These are phyloP conservation scores for Psilocybe cyanescens DNA, from an alignment of 768 basidiomycete genomes.

Conservation along the genomic window DNA sequence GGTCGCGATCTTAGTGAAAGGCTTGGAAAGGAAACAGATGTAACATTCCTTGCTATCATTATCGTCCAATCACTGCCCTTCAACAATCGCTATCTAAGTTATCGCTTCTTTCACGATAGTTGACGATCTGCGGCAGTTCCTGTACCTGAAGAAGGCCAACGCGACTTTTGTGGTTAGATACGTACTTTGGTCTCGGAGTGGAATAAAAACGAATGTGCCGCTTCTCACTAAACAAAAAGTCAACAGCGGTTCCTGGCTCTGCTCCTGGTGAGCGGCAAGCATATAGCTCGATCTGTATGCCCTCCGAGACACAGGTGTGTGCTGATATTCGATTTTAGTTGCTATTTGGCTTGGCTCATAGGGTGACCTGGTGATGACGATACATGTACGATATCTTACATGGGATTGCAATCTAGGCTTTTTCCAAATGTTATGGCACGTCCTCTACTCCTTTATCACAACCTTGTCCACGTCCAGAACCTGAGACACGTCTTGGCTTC, in stretches of 20 bases:
- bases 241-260: no score
- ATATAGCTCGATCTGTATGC: no score
- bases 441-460: not conserved
- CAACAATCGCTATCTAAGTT: not conserved
- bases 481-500: not conserved
- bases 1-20: constrained; percentile 7
- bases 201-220: not conserved
- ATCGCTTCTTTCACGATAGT: not conserved
- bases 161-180: not conserved
- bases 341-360: not conserved
- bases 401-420: not conserved
- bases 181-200: not conserved
- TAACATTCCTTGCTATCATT: constrained; percentile 14
- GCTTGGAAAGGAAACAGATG: constrained; percentile 13
- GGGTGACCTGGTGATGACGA: not conserved
- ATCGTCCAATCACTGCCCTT: constrained; percentile 24
- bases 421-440: no score
- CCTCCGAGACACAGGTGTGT: no score
- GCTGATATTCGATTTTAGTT: not conserved
- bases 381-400: not conserved
- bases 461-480: not conserved
- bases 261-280: no score
- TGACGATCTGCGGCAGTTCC: not conserved
- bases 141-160: not conserved
- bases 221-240: no score